phyloP scores from a whole-genome alignment of 2,329 filamentous ascomycete genomes.

The Pleurostoma richardsiae region DNA sequence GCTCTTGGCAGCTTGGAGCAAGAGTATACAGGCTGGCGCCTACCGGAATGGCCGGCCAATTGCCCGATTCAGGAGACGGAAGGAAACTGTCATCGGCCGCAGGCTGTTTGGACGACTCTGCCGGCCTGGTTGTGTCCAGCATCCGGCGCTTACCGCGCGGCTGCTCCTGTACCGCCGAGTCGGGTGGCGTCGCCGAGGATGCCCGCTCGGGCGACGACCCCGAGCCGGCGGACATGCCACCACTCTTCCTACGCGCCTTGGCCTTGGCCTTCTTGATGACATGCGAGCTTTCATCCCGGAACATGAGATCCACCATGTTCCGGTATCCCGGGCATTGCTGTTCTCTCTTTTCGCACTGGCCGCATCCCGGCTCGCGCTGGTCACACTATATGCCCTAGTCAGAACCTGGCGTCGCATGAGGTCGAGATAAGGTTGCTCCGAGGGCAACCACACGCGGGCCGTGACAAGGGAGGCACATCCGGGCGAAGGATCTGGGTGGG shows the following conservation, averaged over 20 bases:
- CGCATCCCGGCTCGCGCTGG: constrained; percentile 43
- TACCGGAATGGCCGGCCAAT: constrained; percentile 21
- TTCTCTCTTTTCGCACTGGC: constrained; percentile 49
- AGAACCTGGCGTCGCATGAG: constrained; percentile 5
- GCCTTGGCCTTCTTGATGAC: constrained; percentile 47
- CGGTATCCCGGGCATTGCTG: constrained; percentile 50
- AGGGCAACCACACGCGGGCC: constrained; percentile 1
- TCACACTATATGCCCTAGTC: constrained; percentile 38
- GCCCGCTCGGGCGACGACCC: constrained; percentile 13
- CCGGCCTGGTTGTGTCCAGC: constrained; percentile 9
- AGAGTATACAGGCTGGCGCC: constrained; percentile 23
- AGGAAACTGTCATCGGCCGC: constrained; percentile 11
- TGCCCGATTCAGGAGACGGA: constrained; percentile 24
- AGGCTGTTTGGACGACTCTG: background rate
- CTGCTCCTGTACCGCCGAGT: constrained; percentile 13
- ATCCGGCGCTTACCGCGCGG: constrained; percentile 11
- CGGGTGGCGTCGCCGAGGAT: constrained; percentile 1
- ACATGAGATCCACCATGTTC: constrained; percentile 51
- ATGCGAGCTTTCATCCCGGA: constrained; percentile 50
- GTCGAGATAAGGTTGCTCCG: background rate
- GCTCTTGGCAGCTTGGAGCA: constrained; percentile 31
- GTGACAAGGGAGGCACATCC: background rate
- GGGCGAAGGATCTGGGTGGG: background rate
- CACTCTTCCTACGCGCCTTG: constrained; percentile 20
- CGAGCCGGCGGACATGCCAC: constrained; percentile 9